phyloP scores from a whole-genome alignment of 441 rosid genomes.

The Pelargonium australe region DNA sequence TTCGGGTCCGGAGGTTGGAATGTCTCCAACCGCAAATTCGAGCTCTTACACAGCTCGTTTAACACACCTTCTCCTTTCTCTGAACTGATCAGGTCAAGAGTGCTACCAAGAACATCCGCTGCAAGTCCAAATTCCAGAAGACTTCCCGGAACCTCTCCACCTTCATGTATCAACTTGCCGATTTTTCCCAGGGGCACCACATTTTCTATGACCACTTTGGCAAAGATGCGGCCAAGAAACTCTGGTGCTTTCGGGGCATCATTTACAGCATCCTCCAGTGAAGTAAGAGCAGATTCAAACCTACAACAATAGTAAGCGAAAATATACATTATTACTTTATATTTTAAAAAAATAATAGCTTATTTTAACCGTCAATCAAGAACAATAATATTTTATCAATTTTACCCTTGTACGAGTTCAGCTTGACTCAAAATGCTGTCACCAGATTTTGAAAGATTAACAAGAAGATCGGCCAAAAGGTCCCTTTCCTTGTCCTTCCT shows the following conservation, averaged over 20 bases:
- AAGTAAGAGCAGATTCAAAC: constrained; percentile 64
- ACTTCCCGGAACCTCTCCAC: constrained; percentile 71
- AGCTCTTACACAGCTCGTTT: constrained; percentile 44
- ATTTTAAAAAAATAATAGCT: not conserved
- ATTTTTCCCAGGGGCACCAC: constrained; percentile 51
- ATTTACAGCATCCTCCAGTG: constrained; percentile 77
- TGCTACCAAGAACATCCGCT: constrained; percentile 75
- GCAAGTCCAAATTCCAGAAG: constrained; percentile 63
- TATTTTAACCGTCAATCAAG: not conserved
- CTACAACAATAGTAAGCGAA: constrained; percentile 30
- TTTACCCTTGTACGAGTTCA: constrained; percentile 77
- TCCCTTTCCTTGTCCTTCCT: constrained; percentile 86
- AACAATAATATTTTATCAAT: not conserved
- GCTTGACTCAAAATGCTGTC: constrained; percentile 40
- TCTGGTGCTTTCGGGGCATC: constrained; percentile 92
- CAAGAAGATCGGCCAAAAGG: constrained; percentile 74
- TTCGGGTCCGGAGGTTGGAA: constrained; percentile 55
- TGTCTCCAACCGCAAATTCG: constrained; percentile 65
- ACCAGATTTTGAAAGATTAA: constrained; percentile 49
- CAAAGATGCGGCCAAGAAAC: constrained; percentile 66
- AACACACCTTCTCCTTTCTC: constrained; percentile 57
- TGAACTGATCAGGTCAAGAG: constrained; percentile 50
- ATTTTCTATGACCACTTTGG: constrained; percentile 40
- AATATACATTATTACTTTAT: not conserved
- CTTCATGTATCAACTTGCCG: constrained; percentile 43